Conservation (phyloP, 768 basidiomycete species). For the Trametes elegans region DNA sequence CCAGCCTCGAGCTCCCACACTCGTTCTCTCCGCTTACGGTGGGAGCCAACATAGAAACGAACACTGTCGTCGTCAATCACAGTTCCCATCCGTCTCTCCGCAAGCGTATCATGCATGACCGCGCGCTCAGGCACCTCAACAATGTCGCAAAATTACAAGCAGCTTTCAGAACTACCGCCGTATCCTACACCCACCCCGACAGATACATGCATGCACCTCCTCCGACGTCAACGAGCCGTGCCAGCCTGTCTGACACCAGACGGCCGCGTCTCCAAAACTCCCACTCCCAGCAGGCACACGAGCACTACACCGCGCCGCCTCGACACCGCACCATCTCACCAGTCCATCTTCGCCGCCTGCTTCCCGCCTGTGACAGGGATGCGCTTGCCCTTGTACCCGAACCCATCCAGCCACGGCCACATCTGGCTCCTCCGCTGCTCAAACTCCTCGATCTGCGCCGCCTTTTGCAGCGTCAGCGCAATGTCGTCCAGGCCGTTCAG, state of each 20-base stretch:
- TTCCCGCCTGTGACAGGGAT: slow-evolving; percentile 53
- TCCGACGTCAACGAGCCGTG: background rate
- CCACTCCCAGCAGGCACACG: background rate
- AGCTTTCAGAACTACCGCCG: background rate
- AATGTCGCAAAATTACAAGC: background rate
- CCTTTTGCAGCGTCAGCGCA: slow-evolving; percentile 86
- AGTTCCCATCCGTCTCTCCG: background rate
- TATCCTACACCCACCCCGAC: slow-evolving; percentile 2
- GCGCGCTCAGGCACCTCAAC: too few species aligned
- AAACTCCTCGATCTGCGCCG: slow-evolving; percentile 67
- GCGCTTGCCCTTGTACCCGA: slow-evolving; percentile 81
- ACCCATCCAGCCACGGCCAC: slow-evolving; percentile 98
- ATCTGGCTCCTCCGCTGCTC: slow-evolving; percentile 71
- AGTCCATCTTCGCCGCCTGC: slow-evolving; percentile 60
- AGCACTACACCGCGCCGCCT: background rate
- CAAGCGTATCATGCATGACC: too few species aligned
- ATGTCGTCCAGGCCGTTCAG: slow-evolving; percentile 97
- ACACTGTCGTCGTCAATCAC: background rate
- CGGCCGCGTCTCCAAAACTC: background rate
- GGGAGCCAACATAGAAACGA: too few species aligned
- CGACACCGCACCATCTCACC: slow-evolving; percentile 42
- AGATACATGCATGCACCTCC: background rate
- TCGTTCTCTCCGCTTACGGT: too few species aligned
- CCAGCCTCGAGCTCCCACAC: too few species aligned
- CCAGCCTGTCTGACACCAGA: background rate